Evolutionary conservation across 805 yeast genomes (phyloP).

Genomic region (Lipomyces japonicus): DNA sequence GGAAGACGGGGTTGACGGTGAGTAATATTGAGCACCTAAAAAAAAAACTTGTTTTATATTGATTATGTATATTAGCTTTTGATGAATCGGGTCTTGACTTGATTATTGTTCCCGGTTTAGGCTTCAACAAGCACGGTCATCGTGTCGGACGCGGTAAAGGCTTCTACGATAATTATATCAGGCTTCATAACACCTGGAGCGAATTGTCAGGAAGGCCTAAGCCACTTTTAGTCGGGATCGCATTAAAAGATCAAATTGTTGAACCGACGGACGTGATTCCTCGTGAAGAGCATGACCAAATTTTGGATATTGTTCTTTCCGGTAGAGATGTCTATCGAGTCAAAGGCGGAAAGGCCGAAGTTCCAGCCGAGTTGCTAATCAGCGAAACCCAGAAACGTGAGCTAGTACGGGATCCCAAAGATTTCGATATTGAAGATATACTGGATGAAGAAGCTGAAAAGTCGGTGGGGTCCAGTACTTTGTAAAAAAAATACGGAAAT

Average conservation of each 20-base stretch:
- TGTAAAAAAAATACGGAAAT: too few relatives aligned
- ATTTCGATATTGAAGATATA: too few relatives aligned
- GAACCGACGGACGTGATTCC: conserved; percentile 42
- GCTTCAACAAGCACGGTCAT: conserved; percentile 51
- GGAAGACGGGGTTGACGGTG: conserved; percentile 18
- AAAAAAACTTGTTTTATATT: neutral
- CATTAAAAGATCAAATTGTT: conserved; percentile 56
- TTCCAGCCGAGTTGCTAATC: too few relatives aligned
- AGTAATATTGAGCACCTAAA: neutral
- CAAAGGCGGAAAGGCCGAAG: neutral
- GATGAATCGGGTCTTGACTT: conserved; percentile 55
- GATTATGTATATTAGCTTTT: conserved; percentile 13
- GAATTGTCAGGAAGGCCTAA: neutral
- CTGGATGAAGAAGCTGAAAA: too few relatives aligned
- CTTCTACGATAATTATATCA: conserved; percentile 74
- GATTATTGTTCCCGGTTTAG: conserved; percentile 81
- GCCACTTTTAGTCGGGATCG: conserved; percentile 51
- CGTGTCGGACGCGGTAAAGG: conserved; percentile 94
- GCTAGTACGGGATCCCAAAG: too few relatives aligned
- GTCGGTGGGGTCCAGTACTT: too few relatives aligned
- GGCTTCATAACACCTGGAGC: conserved; percentile 44
- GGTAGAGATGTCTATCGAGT: conserved; percentile 35
- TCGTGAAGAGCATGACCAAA: conserved; percentile 60
- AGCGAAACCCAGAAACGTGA: too few relatives aligned
- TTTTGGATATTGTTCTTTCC: conserved; percentile 52